These are phyloP conservation scores for Tothia fuscella DNA, from an alignment of 2,329 filamentous ascomycete species.

Conservation along the genomic window DNA sequence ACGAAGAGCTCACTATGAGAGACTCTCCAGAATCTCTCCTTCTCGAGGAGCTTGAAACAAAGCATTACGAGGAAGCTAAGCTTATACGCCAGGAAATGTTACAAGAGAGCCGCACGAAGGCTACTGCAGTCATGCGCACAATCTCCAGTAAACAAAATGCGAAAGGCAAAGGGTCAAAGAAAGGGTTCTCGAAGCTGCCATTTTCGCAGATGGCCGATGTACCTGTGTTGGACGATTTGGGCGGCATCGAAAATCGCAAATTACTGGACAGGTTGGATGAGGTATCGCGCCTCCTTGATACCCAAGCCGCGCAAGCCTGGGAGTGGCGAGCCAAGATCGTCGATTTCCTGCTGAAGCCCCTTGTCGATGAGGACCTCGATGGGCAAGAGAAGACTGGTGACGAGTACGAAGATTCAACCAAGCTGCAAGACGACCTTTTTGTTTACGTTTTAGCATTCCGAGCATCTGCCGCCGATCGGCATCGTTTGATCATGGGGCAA, in stretches of 20 bases:
- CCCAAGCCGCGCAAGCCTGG: slow-evolving; percentile 58
- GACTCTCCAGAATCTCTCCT: slow-evolving; percentile 54
- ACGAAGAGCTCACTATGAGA: slow-evolving; percentile 45
- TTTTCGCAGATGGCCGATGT: slow-evolving; percentile 56
- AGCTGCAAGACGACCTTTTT: slow-evolving; percentile 78
- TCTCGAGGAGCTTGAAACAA: slow-evolving; percentile 58
- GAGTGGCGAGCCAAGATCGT: slow-evolving; percentile 65
- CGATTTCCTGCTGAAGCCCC: slow-evolving; percentile 56
- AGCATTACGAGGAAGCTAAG: slow-evolving; percentile 70
- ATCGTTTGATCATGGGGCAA: slow-evolving; percentile 63
- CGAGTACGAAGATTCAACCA: slow-evolving; percentile 79
- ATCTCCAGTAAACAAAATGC: slow-evolving; percentile 40
- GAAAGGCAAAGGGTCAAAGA: slow-evolving; percentile 20
- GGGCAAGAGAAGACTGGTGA: slow-evolving; percentile 69
- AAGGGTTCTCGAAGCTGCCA: slow-evolving; percentile 36
- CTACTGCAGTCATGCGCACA: slow-evolving; percentile 50
- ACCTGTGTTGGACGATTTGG: slow-evolving; percentile 36
- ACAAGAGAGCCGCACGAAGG: slow-evolving; percentile 43
- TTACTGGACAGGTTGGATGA: slow-evolving; percentile 54
- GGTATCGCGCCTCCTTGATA: slow-evolving; percentile 55
- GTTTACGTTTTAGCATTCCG: slow-evolving; percentile 72
- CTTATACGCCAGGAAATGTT: slow-evolving; percentile 66
- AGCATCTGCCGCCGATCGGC: slow-evolving; percentile 65
- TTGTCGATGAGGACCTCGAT: slow-evolving; percentile 70
- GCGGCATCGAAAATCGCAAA: slow-evolving; percentile 61